Evolutionary conservation across 192 early-diverging fungal genomes (phyloP).

Genomic region (Jimgerdemannia flammicorona): DNA sequence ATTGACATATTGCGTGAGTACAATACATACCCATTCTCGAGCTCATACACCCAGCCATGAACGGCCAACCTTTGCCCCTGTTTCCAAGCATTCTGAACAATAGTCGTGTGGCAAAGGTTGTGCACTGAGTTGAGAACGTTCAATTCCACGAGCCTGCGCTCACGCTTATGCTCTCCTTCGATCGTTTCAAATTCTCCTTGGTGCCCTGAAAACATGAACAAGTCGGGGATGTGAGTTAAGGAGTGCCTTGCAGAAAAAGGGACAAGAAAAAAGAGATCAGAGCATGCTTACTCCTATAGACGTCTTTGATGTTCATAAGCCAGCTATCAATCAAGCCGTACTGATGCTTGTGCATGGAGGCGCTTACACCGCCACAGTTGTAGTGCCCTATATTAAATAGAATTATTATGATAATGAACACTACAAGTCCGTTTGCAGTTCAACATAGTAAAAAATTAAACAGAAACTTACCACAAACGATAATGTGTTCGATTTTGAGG

Average conservation of each 20-base stretch:
- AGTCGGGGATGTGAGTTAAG: background rate
- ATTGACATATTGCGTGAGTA: too few relatives aligned
- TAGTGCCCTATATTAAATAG: slow-evolving; percentile 45
- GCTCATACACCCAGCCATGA: slow-evolving; percentile 73
- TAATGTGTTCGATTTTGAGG: slow-evolving; percentile 88
- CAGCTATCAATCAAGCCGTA: slow-evolving; percentile 88
- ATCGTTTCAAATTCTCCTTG: slow-evolving; percentile 35
- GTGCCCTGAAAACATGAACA: slow-evolving; percentile 11
- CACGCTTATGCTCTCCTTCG: slow-evolving; percentile 37
- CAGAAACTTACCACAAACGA: slow-evolving; percentile 72
- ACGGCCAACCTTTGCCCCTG: slow-evolving; percentile 64
- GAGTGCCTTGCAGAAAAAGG: background rate
- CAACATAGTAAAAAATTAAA: too few relatives aligned
- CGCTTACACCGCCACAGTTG: slow-evolving; percentile 68
- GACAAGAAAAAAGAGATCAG: slow-evolving; percentile 9
- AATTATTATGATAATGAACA: too few relatives aligned
- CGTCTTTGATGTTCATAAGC: slow-evolving; percentile 83
- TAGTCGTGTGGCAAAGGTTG: slow-evolving; percentile 70
- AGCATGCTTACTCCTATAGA: slow-evolving; percentile 61
- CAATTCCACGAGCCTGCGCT: slow-evolving; percentile 60
- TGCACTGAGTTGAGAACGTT: slow-evolving; percentile 75
- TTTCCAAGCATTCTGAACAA: slow-evolving; percentile 83
- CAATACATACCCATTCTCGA: slow-evolving; percentile 44
- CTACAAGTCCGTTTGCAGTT: too few relatives aligned
- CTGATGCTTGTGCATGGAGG: slow-evolving; percentile 54